Evolutionary conservation across 2,329 filamentous ascomycete species (phyloP).

Genomic region (Trichophyton schoenleinii): DNA sequence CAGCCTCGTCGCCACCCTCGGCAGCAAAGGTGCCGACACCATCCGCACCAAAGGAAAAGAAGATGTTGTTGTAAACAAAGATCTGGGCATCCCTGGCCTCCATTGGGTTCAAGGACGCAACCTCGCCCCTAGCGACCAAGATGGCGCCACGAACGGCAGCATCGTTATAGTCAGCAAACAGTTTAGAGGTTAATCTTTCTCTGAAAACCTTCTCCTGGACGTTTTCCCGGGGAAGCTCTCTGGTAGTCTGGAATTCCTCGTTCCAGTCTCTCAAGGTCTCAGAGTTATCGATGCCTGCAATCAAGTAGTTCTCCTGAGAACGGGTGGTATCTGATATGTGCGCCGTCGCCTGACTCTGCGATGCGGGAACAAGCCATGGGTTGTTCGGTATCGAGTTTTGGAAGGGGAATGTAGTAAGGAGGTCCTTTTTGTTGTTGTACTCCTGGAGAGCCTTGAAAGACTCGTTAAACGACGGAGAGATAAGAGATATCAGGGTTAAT

Average conservation of each 20-base stretch:
- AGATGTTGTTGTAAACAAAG: conserved; percentile 99
- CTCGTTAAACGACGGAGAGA: conserved; percentile 72
- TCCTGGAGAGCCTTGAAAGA: conserved; percentile 71
- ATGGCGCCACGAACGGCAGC: conserved; percentile 85
- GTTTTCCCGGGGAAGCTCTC: conserved; percentile 82
- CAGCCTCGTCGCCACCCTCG: conserved; percentile 92
- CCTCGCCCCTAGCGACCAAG: conserved; percentile 81
- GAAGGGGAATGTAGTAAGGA: conserved; percentile 85
- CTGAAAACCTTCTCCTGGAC: conserved; percentile 94
- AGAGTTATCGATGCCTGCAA: conserved; percentile 81
- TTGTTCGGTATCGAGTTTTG: conserved; percentile 86
- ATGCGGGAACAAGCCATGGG: conserved; percentile 74
- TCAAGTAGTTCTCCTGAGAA: conserved; percentile 82
- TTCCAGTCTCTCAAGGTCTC: conserved; percentile 97
- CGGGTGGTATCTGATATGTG: conserved; percentile 77
- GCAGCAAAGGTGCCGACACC: conserved; percentile 94
- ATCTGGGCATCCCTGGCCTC: conserved; percentile 90
- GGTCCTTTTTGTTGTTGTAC: conserved; percentile 72
- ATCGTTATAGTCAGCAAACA: conserved; percentile 96
- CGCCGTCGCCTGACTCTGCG: conserved; percentile 47
- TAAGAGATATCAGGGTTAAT: conserved; percentile 59
- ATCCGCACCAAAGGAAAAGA: conserved; percentile 96
- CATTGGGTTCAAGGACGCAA: conserved; percentile 87
- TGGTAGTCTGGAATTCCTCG: conserved; percentile 94
- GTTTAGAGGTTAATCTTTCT: conserved; percentile 83